A percentile compares a stretch with the other conserved stretches of the same genome.
These are phyloP conservation scores for Zygoascus hellenicus DNA, from an alignment of 1,139 yeast species.

Conservation along the genomic window DNA sequence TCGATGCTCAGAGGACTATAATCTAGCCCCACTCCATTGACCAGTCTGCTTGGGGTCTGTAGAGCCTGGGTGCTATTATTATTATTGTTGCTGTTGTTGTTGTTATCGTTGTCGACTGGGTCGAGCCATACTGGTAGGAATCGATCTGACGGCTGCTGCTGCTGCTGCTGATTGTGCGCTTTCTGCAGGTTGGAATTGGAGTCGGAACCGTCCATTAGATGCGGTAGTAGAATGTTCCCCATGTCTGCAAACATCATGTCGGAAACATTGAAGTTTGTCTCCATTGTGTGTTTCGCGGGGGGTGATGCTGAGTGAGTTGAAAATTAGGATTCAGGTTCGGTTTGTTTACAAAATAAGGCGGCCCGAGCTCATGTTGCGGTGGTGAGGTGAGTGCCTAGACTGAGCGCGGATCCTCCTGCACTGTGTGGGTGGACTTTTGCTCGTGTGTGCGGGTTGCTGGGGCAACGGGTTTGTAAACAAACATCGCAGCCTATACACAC, in stretches of 20 bases:
- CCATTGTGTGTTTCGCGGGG: neutral
- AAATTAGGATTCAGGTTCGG: neutral
- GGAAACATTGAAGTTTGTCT: slow-evolving; percentile 6
- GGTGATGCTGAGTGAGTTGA: neutral
- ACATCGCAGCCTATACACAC: neutral
- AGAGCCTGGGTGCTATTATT: neutral
- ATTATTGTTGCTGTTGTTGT: neutral
- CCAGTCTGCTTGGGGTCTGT: neutral
- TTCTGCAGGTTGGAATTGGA: neutral
- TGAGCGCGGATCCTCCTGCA: too few relatives aligned
- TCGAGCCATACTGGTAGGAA: slow-evolving; percentile 7
- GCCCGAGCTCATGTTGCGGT: too few relatives aligned
- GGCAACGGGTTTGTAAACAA: slow-evolving; percentile 7
- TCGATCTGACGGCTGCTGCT: neutral
- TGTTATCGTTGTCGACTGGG: neutral
- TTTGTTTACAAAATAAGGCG: slow-evolving; percentile 6
- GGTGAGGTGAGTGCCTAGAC: too few relatives aligned
- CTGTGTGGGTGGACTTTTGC: too few relatives aligned
- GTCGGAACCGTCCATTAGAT: neutral
- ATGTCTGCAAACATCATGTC: slow-evolving; percentile 8
- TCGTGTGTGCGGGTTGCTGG: slow-evolving; percentile 3
- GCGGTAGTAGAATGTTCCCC: slow-evolving; percentile 7
- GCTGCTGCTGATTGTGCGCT: neutral
- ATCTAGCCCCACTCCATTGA: neutral
- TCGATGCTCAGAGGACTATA: slow-evolving; percentile 6